phyloP scores from a whole-genome alignment of 768 basidiomycete genomes.

The Boletus coccyginus region DNA sequence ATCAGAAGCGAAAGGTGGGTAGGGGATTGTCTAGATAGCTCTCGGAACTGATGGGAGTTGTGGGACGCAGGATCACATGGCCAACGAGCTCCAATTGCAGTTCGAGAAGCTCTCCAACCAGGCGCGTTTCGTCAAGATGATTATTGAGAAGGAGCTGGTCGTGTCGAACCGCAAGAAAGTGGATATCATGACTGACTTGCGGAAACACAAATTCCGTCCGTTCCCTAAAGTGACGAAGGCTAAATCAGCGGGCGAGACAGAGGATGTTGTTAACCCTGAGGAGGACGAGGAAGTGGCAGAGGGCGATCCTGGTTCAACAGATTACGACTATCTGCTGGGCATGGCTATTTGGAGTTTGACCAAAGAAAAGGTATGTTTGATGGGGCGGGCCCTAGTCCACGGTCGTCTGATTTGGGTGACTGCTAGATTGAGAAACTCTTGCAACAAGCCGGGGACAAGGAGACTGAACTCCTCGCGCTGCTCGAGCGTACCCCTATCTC shows the following conservation, averaged over 20 bases:
- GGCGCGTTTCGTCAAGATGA: conserved; percentile 96
- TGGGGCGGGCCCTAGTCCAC: neutral
- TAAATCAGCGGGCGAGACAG: conserved; percentile 63
- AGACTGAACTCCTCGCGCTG: conserved; percentile 72
- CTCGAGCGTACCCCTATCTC: conserved; percentile 76
- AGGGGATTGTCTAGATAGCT: neutral
- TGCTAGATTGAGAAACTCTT: conserved; percentile 79
- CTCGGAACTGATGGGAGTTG: neutral
- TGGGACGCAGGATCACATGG: conserved; percentile 68
- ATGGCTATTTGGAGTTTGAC: conserved; percentile 98
- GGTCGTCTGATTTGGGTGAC: conserved; percentile 4
- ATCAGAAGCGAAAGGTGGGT: conserved; percentile 92
- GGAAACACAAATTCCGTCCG: conserved; percentile 81
- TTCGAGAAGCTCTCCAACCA: conserved; percentile 91
- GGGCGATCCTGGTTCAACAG: conserved; percentile 44
- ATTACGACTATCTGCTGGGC: conserved; percentile 91
- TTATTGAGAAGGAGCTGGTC: conserved; percentile 76
- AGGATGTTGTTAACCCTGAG: conserved; percentile 54
- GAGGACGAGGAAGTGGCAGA: conserved; percentile 45
- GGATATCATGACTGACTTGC: conserved; percentile 81
- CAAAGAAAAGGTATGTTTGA: conserved; percentile 69
- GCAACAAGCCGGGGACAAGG: conserved; percentile 78
- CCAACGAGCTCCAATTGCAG: conserved; percentile 73
- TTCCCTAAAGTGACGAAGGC: conserved; percentile 80
- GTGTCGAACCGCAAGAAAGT: conserved; percentile 88